Evolutionary conservation across 768 basidiomycete species (phyloP).

Genomic region (Suillus lakei): DNA sequence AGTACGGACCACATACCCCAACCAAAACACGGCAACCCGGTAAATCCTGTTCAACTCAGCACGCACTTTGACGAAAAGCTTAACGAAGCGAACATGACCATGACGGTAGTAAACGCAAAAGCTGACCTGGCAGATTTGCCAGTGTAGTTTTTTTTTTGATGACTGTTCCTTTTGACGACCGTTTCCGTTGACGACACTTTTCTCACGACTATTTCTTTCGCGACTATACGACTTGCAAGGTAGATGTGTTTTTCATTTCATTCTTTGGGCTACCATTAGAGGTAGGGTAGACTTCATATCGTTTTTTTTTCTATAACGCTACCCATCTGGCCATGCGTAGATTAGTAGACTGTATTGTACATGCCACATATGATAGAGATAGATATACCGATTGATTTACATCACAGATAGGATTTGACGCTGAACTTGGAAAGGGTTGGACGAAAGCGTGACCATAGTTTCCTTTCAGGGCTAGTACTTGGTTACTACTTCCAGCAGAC

Average conservation of each 20-base stretch:
- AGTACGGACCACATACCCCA: constrained; percentile 16
- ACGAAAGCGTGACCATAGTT: background rate
- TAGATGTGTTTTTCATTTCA: background rate
- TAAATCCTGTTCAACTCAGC: background rate
- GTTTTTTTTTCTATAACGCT: background rate
- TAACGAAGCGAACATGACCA: background rate
- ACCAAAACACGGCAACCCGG: background rate
- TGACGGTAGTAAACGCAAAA: background rate
- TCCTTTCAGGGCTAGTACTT: background rate
- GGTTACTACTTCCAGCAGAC: background rate
- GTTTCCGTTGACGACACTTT: background rate
- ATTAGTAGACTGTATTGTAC: background rate
- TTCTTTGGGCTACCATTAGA: background rate
- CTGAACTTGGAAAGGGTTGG: background rate
- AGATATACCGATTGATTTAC: background rate
- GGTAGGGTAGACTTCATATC: no score
- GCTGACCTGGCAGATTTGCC: background rate
- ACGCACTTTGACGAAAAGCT: background rate
- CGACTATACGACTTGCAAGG: background rate
- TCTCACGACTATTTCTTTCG: background rate
- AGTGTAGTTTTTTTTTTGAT: background rate
- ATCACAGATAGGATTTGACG: background rate
- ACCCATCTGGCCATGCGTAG: background rate
- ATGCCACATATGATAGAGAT: background rate
- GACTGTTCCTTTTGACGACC: background rate